Evolutionary conservation across 2,329 filamentous ascomycete genomes (phyloP).

Genomic region (Clarireedia homoeocarpa): DNA sequence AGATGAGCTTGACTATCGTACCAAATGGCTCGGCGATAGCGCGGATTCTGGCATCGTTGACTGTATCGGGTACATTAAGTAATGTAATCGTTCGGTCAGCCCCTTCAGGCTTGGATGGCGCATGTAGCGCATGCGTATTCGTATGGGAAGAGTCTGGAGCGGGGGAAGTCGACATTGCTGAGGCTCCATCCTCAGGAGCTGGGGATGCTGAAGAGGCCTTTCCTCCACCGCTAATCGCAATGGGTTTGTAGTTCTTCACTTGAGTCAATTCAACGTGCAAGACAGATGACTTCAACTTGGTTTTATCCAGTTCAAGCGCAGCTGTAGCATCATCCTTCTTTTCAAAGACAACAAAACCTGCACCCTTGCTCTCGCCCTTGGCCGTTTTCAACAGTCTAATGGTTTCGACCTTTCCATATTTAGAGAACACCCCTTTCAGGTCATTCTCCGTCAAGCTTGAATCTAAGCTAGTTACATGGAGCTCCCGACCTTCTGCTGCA

Average conservation of each 20-base stretch:
- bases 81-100: constrained; percentile 68
- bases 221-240: constrained; percentile 35
- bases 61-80: constrained; percentile 81
- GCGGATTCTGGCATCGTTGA: constrained; percentile 79
- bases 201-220: constrained; percentile 30
- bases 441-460: constrained; percentile 57
- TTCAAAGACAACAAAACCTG: constrained; percentile 71
- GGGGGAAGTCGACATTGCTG: constrained; percentile 25
- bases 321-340: constrained; percentile 62
- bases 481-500: constrained; percentile 77
- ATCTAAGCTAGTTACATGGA: constrained; percentile 68
- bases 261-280: constrained; percentile 58
- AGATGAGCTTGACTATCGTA: constrained; percentile 62
- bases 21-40: constrained; percentile 65
- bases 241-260: constrained; percentile 47
- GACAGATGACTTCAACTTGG: constrained; percentile 59
- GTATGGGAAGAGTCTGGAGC: constrained; percentile 15
- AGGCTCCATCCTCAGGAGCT: constrained; percentile 27
- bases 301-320: constrained; percentile 60
- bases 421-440: constrained; percentile 60
- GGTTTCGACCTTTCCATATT: constrained; percentile 67
- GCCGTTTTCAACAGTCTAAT: constrained; percentile 64
- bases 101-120: constrained; percentile 41
- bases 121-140: constrained; percentile 17
- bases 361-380: constrained; percentile 64